Evolutionary conservation across 805 yeast genomes (phyloP), one percentile per base, ranked within the genome.

Genomic region (Danielia reshetovae): DNA sequence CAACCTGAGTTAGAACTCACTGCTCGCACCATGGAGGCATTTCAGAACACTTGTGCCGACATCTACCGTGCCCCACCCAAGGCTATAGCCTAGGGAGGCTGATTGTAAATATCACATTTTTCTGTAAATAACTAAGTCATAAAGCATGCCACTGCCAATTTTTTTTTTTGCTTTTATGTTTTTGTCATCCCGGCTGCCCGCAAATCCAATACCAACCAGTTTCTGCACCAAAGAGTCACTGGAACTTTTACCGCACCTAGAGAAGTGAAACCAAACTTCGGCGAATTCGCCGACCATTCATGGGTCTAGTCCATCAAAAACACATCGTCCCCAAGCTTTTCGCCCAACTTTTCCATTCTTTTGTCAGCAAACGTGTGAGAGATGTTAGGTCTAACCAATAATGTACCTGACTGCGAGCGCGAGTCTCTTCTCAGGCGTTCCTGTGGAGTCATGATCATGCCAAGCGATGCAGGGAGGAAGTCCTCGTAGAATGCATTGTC

Each of bases 401-500:
- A 46, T 0, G 71, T 66, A 1, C 72, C 72, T 16, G 66, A 59
- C 32, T 66, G 71, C 7, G 77, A 70, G 39, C 86, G 67, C 8
- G 88, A 79, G 40, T 87, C 77, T 29, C 96, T 70, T 47, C 81
- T 66, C 39, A 60, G 62, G 14, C 83, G 59, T 53, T 88, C 96
- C 45, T 77, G 84, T 0, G 95, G 94, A 0, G 95, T 85, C 31
- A 89, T 62, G 13, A 67, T 63, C 32, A 87, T 63, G n/a, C 81
- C 75, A 24, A 88, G 61, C 18, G 89, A 76, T 5, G 81, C 78
- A 1, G 97, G 97, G 3, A 88, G 83, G 47, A 77, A 83, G 52
- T 85, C 95, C 45, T 85, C 89, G 30, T 75, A 85, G 52, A 62
- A 74, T 5, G 70, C 42, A 7, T 38, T 49, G 31, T 50, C 60